phyloP scores from a whole-genome alignment of 1,139 yeast genomes.

The Hemisphaericaspora xylofermentans region DNA sequence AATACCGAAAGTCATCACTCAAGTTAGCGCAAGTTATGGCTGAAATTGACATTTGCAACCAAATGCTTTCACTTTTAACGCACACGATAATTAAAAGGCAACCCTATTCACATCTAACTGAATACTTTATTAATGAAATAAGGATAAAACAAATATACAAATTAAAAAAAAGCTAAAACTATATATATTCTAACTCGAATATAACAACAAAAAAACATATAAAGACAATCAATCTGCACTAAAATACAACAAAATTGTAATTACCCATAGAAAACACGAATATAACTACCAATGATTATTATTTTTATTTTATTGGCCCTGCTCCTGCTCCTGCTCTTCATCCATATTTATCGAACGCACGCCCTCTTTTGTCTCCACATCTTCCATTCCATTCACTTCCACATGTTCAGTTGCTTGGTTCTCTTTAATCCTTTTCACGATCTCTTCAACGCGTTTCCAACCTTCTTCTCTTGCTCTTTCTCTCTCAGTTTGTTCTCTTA shows the following conservation, averaged over 20 bases:
- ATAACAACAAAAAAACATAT: neutral
- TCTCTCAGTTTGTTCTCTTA: conserved; percentile 63
- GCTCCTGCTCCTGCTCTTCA: neutral
- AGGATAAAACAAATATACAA: neutral
- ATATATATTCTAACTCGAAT: neutral
- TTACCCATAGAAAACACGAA: too few relatives aligned
- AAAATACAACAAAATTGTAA: neutral
- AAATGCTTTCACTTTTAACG: too few relatives aligned
- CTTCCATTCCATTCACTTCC: conserved; percentile 6
- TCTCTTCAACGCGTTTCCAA: conserved; percentile 72
- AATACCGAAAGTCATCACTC: too few relatives aligned
- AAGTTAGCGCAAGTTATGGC: too few relatives aligned
- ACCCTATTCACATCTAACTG: neutral
- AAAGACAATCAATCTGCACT: neutral
- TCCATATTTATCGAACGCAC: neutral
- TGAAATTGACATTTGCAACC: too few relatives aligned
- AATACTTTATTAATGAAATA: neutral
- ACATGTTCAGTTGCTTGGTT: conserved; percentile 9
- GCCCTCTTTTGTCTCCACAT: neutral
- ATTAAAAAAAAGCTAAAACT: neutral
- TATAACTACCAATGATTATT: neutral
- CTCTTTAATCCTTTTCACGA: conserved; percentile 41
- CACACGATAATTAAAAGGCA: too few relatives aligned
- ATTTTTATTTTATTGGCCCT: neutral
- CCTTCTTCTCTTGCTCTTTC: conserved; percentile 66